These are phyloP conservation scores for Acanthamoeba divionensis DNA, from an alignment of 208 protist species.

Conservation along the genomic window DNA sequence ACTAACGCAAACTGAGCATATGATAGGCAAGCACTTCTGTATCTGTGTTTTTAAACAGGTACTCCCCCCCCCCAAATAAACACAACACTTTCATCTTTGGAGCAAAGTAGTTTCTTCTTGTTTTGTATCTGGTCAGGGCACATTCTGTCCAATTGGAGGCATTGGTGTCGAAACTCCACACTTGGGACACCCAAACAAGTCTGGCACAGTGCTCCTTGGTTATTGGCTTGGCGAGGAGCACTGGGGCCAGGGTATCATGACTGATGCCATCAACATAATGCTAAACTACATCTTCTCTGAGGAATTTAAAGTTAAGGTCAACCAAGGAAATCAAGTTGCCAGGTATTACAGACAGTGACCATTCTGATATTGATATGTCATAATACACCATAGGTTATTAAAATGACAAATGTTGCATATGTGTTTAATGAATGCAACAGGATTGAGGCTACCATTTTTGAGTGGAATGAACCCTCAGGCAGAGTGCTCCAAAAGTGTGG, in stretches of 20 bases:
- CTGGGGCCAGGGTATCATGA: constrained; percentile 19
- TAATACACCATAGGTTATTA: background rate
- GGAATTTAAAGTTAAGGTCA: background rate
- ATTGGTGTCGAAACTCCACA: no score
- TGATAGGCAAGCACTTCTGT: constrained; percentile 12
- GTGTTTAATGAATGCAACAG: background rate
- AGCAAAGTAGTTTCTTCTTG: no score
- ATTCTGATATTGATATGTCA: background rate
- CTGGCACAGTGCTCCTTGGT: no score
- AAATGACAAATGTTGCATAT: background rate
- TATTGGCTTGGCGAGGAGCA: constrained; percentile 43
- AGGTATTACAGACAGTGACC: background rate
- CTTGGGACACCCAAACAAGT: no score
- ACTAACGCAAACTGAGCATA: background rate
- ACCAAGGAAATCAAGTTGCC: background rate
- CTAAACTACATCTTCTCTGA: background rate
- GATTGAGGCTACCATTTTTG: background rate
- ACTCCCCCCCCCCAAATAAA: no score
- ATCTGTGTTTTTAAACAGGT: no score
- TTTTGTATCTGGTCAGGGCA: no score
- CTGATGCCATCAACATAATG: background rate
- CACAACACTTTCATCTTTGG: no score
- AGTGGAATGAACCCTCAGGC: background rate
- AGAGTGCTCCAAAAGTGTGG: background rate
- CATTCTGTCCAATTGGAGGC: no score